These are phyloP conservation scores for Lathyrus sativus DNA, from an alignment of 306 rosid genomes.

Conservation along the genomic window DNA sequence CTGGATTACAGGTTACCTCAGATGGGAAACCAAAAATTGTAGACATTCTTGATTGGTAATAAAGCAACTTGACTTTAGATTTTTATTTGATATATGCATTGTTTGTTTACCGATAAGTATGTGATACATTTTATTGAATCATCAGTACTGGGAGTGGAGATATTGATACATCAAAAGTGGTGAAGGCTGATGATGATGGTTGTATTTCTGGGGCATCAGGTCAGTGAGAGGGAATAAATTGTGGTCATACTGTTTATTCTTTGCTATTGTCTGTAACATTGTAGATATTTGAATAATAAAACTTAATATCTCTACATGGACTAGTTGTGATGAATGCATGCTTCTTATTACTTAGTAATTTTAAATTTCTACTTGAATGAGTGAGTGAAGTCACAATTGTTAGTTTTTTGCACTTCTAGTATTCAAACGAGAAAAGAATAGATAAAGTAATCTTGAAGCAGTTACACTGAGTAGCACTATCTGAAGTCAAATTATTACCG, in stretches of 20 bases:
- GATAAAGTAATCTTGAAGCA: conserved; percentile 22
- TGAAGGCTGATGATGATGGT: conserved; percentile 78
- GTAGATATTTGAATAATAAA: conserved; percentile 19
- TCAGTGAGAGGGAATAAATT: conserved; percentile 42
- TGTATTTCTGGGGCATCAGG: conserved; percentile 84
- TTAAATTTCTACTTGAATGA: conserved; percentile 27
- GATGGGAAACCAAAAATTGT: conserved; percentile 91
- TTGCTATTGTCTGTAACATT: conserved; percentile 8
- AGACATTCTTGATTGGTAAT: conserved; percentile 87
- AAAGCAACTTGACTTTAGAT: conserved; percentile 19
- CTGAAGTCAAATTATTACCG: conserved; percentile 34
- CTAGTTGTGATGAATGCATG: conserved; percentile 20
- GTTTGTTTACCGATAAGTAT: conserved; percentile 31
- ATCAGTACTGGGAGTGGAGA: conserved; percentile 95
- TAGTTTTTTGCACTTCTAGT: conserved; percentile 22
- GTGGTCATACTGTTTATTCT: conserved; percentile 9
- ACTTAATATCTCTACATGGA: conserved; percentile 25
- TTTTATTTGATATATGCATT: conserved; percentile 1
- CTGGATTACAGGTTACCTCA: conserved; percentile 91
- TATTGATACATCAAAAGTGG: conserved; percentile 85
- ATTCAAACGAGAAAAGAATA: conserved; percentile 22
- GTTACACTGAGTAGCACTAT: conserved; percentile 24
- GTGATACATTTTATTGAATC: conserved; percentile 9
- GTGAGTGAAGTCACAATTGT: conserved; percentile 25
- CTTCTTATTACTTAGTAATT: conserved; percentile 34